Evolutionary conservation across 1,284 basidiomycete genomes (phyloP), one percentile per base, ranked within the genome.

Genomic region (Microstroma glucosiphilum): DNA sequence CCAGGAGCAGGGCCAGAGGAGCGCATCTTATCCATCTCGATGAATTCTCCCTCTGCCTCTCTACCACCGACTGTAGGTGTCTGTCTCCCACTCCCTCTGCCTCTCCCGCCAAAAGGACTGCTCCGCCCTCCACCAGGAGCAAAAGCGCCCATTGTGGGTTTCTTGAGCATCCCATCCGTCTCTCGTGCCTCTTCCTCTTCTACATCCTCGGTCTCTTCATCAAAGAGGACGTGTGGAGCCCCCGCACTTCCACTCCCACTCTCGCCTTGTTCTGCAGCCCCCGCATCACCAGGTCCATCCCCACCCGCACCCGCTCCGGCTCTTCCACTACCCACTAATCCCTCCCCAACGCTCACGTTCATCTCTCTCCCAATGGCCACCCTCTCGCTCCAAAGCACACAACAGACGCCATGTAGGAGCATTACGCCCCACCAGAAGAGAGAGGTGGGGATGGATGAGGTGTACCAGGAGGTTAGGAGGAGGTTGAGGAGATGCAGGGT

Each of bases 401-500:
- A 90, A 25, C 89, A 76, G 12, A 86, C 83, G 1, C 90, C 84
- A 56, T 90, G 88, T n/a, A 83, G 80, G 15, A 85, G 79, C 80
- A 93, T 84, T 55, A 92, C 84, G 7, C 63, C 7, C 70, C 71
- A 77, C 68, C 70, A 77, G 48, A 60, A 69, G 1, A 71, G 23
- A 2, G 58, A 86, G 74, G 89, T 89, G 1, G 96, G 94, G 75
- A 97, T 83, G 6, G 88, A 84, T 55, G 87, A 86, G 1, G 92
- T 87, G 80, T 93, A 96, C 80, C 92, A 94, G 17, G 90, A 91
- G 54, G 92, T 93, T 60, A 96, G 82, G 59, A 96, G 86, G 57
- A 96, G 82, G 80, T 98, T 92, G 75, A 89, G 88, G 82, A 96
- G 88, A 60, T 89, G 82, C 59, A 97, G 86, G 0, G 96, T 97